Percentiles rank a stretch among this genome's conserved stretches.
These are phyloP conservation scores for Phaeosphaeria sp. DNA, from an alignment of 2,329 filamentous ascomycete genomes.

Conservation along the genomic window DNA sequence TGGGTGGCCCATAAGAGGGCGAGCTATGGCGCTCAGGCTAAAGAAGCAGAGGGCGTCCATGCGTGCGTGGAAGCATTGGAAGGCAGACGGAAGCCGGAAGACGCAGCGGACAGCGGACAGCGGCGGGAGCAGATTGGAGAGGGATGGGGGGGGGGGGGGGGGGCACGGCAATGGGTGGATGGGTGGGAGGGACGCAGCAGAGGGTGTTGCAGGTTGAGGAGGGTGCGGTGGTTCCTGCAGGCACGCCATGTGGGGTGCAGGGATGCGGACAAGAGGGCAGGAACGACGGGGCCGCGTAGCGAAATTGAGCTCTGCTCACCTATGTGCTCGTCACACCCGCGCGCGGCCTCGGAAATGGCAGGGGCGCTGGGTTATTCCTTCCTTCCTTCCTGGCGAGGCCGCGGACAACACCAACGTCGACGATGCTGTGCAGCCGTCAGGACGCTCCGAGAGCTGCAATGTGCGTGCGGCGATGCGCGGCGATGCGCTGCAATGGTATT, in stretches of 20 bases:
- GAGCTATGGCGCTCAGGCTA: slow-evolving; percentile 31
- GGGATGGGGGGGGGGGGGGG: not conserved
- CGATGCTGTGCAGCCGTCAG: too few relatives aligned
- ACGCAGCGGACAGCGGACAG: not conserved
- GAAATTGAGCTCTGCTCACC: slow-evolving; percentile 43
- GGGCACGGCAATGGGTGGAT: slow-evolving; percentile 19
- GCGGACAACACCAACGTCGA: not conserved
- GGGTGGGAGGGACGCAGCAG: slow-evolving; percentile 18
- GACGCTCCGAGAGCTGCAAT: not conserved
- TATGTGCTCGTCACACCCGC: slow-evolving; percentile 30
- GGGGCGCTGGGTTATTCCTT: slow-evolving; percentile 7
- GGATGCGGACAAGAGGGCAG: slow-evolving; percentile 26
- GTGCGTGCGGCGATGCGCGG: not conserved
- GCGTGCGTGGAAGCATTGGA: slow-evolving; percentile 9
- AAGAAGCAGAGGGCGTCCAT: slow-evolving; percentile 14
- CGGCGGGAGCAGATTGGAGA: not conserved
- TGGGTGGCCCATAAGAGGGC: slow-evolving; percentile 23
- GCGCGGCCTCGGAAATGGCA: slow-evolving; percentile 13
- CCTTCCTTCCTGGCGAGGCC: too few relatives aligned
- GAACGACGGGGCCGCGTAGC: slow-evolving; percentile 31
- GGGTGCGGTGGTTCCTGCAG: slow-evolving; percentile 24
- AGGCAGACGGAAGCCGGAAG: not conserved
- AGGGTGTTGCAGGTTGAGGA: slow-evolving; percentile 39
- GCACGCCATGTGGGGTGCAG: slow-evolving; percentile 42
- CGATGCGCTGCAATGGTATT: slow-evolving; percentile 2